These are phyloP conservation scores for Astrothelium macrocarpum DNA, from an alignment of 495 filamentous ascomycete species.

Conservation along the genomic window DNA sequence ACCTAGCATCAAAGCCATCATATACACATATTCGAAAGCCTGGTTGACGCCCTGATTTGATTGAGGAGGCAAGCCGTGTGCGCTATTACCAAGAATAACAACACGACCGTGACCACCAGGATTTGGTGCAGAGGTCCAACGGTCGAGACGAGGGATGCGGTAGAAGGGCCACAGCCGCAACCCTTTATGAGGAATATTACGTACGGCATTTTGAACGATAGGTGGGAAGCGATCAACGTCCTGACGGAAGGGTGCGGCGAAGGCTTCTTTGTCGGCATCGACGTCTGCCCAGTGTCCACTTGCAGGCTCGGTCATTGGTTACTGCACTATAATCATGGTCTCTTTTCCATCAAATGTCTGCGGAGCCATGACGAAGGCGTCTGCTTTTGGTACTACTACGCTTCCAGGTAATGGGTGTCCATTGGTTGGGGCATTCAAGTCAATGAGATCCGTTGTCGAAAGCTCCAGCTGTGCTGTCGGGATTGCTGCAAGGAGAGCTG, in stretches of 20 bases:
- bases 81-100: conserved; percentile 11
- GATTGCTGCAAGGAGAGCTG: background rate
- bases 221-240: background rate
- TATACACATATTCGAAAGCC: conserved; percentile 11
- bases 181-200: background rate
- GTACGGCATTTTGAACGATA: background rate
- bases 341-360: background rate
- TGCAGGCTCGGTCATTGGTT: background rate
- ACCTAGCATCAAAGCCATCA: conserved; percentile 10
- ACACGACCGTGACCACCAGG: background rate
- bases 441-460: background rate
- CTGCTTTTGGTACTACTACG: background rate
- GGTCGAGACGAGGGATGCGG: background rate
- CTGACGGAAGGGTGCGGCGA: background rate
- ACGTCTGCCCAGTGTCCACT: background rate
- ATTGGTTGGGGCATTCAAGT: background rate
- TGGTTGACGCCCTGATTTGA: conserved; percentile 12
- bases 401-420: background rate
- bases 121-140: background rate
- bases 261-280: background rate
- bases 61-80: conserved; percentile 9
- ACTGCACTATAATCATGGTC: background rate
- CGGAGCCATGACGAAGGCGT: background rate
- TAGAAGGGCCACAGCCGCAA: background rate
- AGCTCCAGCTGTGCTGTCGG: background rate